Conservation (phyloP, 108 stramenopile genomes). For the Skeletonema marinoi region DNA sequence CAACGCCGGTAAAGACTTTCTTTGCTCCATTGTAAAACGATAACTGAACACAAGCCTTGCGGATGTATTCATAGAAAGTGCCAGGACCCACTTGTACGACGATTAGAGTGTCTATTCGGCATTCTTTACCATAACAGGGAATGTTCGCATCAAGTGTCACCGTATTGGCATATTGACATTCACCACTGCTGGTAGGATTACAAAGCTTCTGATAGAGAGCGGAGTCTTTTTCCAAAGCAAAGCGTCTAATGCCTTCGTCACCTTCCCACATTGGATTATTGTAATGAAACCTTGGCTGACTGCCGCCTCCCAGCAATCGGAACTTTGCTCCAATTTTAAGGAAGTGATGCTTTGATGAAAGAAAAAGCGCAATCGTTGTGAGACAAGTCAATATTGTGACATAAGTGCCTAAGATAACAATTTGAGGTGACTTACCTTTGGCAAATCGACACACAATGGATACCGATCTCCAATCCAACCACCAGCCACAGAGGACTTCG, state of each 20-base stretch:
- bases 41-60: slow-evolving; percentile 35
- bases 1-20: slow-evolving; percentile 14
- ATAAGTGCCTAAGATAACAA: background rate
- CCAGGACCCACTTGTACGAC: slow-evolving; percentile 28
- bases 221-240: slow-evolving; percentile 10
- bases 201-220: slow-evolving; percentile 17
- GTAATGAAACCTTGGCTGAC: slow-evolving; percentile 16
- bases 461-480: slow-evolving; percentile 39
- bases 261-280: slow-evolving; percentile 15
- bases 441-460: slow-evolving; percentile 6
- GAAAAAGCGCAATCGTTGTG: background rate
- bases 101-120: slow-evolving; percentile 29
- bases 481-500: slow-evolving; percentile 27
- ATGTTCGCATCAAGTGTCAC: slow-evolving; percentile 27
- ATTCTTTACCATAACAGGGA: slow-evolving; percentile 34
- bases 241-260: slow-evolving; percentile 18
- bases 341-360: slow-evolving; percentile 15
- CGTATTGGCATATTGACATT: slow-evolving; percentile 15
- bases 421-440: background rate
- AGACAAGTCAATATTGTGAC: background rate
- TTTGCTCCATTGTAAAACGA: slow-evolving; percentile 28
- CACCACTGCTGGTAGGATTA: slow-evolving; percentile 2
- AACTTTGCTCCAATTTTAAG: slow-evolving; percentile 37
- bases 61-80: slow-evolving; percentile 47
- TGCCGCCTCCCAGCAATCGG: slow-evolving; percentile 22